Evolutionary conservation across 306 rosid species (phyloP).

Genomic region (Vachellia collinsii): DNA sequence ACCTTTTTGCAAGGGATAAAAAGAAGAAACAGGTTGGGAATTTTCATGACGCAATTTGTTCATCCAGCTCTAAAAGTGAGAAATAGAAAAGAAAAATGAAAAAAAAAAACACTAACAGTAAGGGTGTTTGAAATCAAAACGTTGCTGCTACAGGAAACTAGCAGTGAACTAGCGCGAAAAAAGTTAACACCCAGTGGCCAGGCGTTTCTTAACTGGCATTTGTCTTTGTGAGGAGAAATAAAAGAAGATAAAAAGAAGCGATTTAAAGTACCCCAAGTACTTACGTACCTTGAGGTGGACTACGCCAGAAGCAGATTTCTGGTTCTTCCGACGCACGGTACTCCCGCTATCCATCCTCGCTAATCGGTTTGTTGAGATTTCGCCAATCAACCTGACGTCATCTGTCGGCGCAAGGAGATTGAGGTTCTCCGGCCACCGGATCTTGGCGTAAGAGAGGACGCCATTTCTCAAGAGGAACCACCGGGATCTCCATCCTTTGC

Average conservation of each 20-base stretch:
- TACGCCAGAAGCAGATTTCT: slow-evolving; percentile 64
- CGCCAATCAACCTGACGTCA: slow-evolving; percentile 79
- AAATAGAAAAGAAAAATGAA: neutral
- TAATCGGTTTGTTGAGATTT: slow-evolving; percentile 65
- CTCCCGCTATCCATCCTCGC: slow-evolving; percentile 53
- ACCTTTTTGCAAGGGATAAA: neutral
- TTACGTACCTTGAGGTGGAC: slow-evolving; percentile 85
- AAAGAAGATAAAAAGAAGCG: neutral
- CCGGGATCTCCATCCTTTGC: slow-evolving; percentile 99
- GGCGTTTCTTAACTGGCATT: neutral
- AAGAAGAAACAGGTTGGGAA: neutral
- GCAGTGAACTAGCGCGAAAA: slow-evolving; percentile 48
- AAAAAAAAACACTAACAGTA: neutral
- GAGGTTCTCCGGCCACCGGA: slow-evolving; percentile 72
- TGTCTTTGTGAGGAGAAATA: neutral
- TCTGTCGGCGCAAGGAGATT: slow-evolving; percentile 58
- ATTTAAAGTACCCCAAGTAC: neutral
- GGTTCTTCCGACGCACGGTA: slow-evolving; percentile 54
- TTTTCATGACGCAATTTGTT: slow-evolving; percentile 28
- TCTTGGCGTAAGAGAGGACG: slow-evolving; percentile 88
- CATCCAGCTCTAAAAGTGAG: neutral
- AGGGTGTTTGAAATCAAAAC: slow-evolving; percentile 14
- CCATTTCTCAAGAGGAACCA: slow-evolving; percentile 89
- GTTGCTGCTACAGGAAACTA: slow-evolving; percentile 42
- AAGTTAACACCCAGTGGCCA: slow-evolving; percentile 24